Base-by-base conservation (phyloP, 768 basidiomycete species). In the Tylopilus cervinicoccineus region DNA sequence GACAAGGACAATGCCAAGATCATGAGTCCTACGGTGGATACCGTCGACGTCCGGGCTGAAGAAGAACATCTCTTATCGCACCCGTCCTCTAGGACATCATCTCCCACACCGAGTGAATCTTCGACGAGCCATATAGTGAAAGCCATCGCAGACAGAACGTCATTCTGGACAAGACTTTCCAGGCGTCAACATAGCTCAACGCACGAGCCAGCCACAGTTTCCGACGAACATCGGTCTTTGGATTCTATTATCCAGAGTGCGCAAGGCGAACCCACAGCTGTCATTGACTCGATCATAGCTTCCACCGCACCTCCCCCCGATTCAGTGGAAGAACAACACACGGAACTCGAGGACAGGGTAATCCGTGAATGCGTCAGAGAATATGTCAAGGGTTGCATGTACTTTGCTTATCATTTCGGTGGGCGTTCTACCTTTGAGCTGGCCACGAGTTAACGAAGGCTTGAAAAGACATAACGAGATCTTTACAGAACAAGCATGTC, bases 321-420 rank as follows among this genome's bases (percentile, higher is more conserved):
- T 1, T 79, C 83, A 1, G 54, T 68, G 6, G 86, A 87, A 68
- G 84, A 88, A 60, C 79, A 74, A 58, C 78, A 86, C 55, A 73
- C 76, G 3, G 87, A 93, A 57, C 69, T 96, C 9, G 93, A 96
- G 58, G 76, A 78, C 26, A 93, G 92, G 66, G 85, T 95, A 38
- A 69, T 95, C 11, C 73, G 82, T 20, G 89, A 94, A 65, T 84
- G 82, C 45, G 74, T 91, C 26, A 76, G 79, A 45, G 85, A 90
- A 57, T 91, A 83, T 59, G 74, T 78, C 13, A 88, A 85, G 57
- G 92, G 91, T 11, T 86, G 82, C 38, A 95, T 96, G 89, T 93
- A 87, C 66, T 95, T 91, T 62, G 77, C 90, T 1, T 87, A 91
- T 65, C 82, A 77, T 50, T 93, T 92, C 56, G 93, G 93, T 87